Evolutionary conservation across 2,329 filamentous ascomycete species (phyloP).

Genomic region (Pseudocercospora fijiensis): DNA sequence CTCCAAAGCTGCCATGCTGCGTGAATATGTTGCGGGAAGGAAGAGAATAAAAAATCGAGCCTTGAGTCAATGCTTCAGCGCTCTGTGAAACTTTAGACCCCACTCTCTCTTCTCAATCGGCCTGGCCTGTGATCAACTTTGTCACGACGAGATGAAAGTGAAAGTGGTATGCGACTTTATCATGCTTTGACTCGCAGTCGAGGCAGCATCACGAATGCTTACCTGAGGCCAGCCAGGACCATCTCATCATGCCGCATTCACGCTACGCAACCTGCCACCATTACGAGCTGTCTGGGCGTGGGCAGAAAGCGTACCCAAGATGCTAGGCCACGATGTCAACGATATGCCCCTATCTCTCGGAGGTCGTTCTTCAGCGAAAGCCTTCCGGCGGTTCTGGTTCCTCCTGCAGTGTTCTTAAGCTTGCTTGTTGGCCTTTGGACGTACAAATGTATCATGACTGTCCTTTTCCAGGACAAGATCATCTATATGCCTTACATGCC

Average conservation of each 20-base stretch:
- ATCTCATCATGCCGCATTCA: not conserved
- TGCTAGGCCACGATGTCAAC: not conserved
- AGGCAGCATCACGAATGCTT: not conserved
- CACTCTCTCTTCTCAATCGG: conserved; percentile 14
- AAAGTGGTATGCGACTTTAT: not conserved
- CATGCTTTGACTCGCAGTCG: not conserved
- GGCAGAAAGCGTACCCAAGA: not conserved
- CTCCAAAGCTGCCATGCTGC: conserved; percentile 22
- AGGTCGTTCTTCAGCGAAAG: conserved; percentile 30
- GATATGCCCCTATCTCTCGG: not conserved
- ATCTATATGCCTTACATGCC: conserved; percentile 78
- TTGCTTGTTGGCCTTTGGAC: conserved; percentile 64
- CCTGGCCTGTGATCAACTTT: not conserved
- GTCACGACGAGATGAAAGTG: not conserved
- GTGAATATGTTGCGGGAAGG: conserved; percentile 7
- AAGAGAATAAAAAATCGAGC: conserved; percentile 12
- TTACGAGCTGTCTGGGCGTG: not conserved
- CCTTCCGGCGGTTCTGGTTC: conserved; percentile 55
- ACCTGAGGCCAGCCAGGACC: not conserved
- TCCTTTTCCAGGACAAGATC: conserved; percentile 77
- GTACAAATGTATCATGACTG: conserved; percentile 68
- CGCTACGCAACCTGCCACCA: not conserved
- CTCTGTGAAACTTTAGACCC: conserved; percentile 9
- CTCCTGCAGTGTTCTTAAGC: conserved; percentile 65
- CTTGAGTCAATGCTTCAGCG: conserved; percentile 4